phyloP scores from a whole-genome alignment of 1,284 basidiomycete species.

The Sanghuangporus sanghuang region DNA sequence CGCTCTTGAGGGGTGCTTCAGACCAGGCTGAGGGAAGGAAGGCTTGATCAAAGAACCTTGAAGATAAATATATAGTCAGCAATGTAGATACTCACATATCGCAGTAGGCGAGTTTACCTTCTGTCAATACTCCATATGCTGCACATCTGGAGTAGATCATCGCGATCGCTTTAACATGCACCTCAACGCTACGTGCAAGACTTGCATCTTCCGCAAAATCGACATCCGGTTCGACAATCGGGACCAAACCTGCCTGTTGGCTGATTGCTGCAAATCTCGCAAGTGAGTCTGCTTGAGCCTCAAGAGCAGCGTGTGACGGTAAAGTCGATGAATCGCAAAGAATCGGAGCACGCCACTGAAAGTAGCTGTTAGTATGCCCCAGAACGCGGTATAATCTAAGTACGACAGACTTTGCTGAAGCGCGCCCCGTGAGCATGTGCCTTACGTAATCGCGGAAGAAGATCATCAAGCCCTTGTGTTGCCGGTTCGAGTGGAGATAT shows the following conservation, averaged over 20 bases:
- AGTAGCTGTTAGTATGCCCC: not conserved
- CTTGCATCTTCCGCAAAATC: conserved; percentile 45
- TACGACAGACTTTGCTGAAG: conserved; percentile 34
- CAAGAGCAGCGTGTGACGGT: conserved; percentile 36
- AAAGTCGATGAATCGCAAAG: conserved; percentile 36
- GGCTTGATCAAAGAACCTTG: conserved; percentile 45
- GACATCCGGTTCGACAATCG: conserved; percentile 50
- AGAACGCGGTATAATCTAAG: not conserved
- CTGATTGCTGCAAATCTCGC: conserved; percentile 42
- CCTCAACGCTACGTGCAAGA: conserved; percentile 39
- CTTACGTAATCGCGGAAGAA: conserved; percentile 37
- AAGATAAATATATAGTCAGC: not conserved
- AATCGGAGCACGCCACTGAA: conserved; percentile 43
- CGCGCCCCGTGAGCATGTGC: conserved; percentile 40
- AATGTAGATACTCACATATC: not conserved
- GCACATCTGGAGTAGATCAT: conserved; percentile 42
- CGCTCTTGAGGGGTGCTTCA: conserved; percentile 35
- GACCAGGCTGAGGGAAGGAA: conserved; percentile 46
- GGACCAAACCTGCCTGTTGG: conserved; percentile 45
- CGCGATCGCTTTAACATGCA: conserved; percentile 40
- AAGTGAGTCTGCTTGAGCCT: conserved; percentile 40
- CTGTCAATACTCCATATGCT: conserved; percentile 43
- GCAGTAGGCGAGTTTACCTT: conserved; percentile 31
- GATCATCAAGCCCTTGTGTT: conserved; percentile 45
- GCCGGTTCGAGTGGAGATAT: conserved; percentile 39